Base-by-base conservation (phyloP, 2,329 filamentous ascomycete genomes). In the Neocatenulostroma microsporum region DNA sequence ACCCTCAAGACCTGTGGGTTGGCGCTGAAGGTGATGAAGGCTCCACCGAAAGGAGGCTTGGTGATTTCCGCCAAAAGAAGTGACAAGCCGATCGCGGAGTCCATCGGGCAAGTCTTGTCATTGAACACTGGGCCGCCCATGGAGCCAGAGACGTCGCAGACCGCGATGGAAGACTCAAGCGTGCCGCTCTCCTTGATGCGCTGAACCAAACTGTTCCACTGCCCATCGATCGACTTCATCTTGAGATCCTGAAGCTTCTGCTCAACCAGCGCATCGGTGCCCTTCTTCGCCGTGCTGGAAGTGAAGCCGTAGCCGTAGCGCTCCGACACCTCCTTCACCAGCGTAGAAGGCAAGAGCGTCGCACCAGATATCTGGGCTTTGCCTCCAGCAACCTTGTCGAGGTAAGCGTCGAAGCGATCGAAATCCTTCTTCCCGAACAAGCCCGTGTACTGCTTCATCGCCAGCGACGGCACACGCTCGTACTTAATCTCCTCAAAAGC, bases 151-250 rank as follows among this genome's bases (percentile, higher is more conserved):
- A 77, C 71, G 39, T 79, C 74, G 40, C 71, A 76, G 8, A 78
- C 63, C 1, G 74, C 73, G 21, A 78, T 73, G 39, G 67, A 66
- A 12, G 66, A 69, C 12, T 68, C 58, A 6, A 79, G 57, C 0
- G 61, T 67, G 2, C 74, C 74, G 2, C 67, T 71, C 41, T 76
- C 70, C 32, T 66, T 69, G 52, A 78, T 68, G 2, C 74, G 67
- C 52, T 74, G 61, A n/a, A 78, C 72, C 0, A 78, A 59, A 0
- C 68, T 60, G 7, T 70, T 70, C 75, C 74, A 78, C 48, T 78
- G 74, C 0, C 61, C 65, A 36, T 73, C 61, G 3, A 64, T 23
- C 2, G 69, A 61, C 36, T 67, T 63, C 19, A 34, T 19, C 17
- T 60, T 42, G 2, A 70, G 52, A 5, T 53, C 40, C 0, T 30